Percentiles rank a stretch among this genome's conserved stretches.
Conservation (phyloP, 164 flowering plant genomes). For the Umbilicus rupestris region DNA sequence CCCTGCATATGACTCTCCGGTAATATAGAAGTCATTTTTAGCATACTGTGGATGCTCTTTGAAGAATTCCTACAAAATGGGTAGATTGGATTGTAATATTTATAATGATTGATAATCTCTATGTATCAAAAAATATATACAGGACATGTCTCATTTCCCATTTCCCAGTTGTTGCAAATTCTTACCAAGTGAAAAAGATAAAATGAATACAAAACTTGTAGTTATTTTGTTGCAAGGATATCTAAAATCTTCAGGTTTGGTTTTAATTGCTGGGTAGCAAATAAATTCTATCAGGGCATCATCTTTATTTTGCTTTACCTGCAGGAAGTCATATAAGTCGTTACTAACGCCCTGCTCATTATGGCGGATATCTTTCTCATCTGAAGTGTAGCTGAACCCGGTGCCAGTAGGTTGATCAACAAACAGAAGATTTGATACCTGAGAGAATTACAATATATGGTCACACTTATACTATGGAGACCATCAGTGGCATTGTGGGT, state of each 20-base stretch:
- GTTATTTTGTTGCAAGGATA: not conserved
- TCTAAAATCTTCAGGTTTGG: not conserved
- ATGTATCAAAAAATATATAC: too few species aligned
- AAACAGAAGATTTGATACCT: conserved; percentile 40
- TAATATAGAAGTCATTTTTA: conserved; percentile 57
- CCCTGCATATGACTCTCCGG: conserved; percentile 85
- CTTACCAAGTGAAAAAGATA: not conserved
- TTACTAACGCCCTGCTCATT: conserved; percentile 36
- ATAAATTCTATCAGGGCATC: not conserved
- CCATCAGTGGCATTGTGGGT: not conserved
- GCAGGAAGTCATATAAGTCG: conserved; percentile 42
- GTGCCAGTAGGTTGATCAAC: conserved; percentile 42
- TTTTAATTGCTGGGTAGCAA: not conserved
- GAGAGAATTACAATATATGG: conserved; percentile 7
- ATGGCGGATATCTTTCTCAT: conserved; percentile 32
- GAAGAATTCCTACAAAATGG: conserved; percentile 47
- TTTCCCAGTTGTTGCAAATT: not conserved
- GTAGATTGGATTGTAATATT: not conserved
- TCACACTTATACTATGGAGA: not conserved
- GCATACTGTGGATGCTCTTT: conserved; percentile 52
- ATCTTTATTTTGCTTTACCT: conserved; percentile 19
- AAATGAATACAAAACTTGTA: not conserved
- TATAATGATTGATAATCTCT: not conserved
- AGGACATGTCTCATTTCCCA: too few species aligned
- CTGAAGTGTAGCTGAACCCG: conserved; percentile 36